Evolutionary conservation across 2,329 filamentous ascomycete species (phyloP), one percentile per base, ranked within the genome.

Genomic region (Paecilomyces formosus): DNA sequence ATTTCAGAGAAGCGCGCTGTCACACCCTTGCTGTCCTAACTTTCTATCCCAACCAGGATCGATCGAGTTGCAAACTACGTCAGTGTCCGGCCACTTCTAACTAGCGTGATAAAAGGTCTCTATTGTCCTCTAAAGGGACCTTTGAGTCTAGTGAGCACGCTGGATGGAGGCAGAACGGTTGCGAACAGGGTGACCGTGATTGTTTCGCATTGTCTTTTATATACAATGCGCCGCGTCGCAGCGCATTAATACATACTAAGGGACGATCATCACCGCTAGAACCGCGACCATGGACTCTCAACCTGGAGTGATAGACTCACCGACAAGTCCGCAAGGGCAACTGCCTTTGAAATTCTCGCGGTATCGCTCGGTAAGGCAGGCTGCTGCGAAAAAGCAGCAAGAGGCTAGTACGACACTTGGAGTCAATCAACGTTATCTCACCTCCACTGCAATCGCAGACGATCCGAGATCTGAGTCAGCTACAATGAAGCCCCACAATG

Each of bases 321-420:
- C 35, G 11, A 26, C 54, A 28, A 56, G 21, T 22, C 18, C 55
- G 6, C 28, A 8, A 53, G 51, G 45, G 33, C 55, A 57, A 54
- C 52, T 60, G 21, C 68, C 68, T 30, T 68, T 71, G 56, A 84
- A 82, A 66, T 79, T 83, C 67, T 82, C 82, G 57, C 79, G 84
- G 50, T 86, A 86, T 70, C 77, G 82, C 62, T 83, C 82, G 30
- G 81, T 85, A 57, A 74, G 84, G 59, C 77, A 77, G 61, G 74
- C 73, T 11, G 68, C 70, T 22, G 65, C 70, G 18, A 65, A 74
- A 22, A 72, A 75, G 57, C 68, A 66, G 54, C 60, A 75, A 24
- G 50, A 52, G 50, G 13, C 22, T 28, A 24, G 22, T 52, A n/a
- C 2, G 50, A 52, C 50, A 28, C 12, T 52, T 18, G 22, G 26